Percentiles rank a stretch among this genome's conserved stretches.
These are phyloP conservation scores for Lippia alba DNA, from an alignment of 305 asterid genomes.

Conservation along the genomic window DNA sequence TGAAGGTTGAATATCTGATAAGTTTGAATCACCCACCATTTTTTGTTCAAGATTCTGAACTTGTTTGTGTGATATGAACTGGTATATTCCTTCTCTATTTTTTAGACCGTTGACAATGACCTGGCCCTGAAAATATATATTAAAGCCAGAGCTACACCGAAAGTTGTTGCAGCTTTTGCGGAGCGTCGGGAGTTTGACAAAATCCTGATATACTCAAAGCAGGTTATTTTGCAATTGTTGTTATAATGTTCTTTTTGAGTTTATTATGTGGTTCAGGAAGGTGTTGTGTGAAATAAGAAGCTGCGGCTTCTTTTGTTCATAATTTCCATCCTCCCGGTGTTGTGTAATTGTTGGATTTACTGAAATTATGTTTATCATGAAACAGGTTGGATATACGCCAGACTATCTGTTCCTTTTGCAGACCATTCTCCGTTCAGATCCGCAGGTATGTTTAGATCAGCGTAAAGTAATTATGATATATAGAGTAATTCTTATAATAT, in stretches of 20 bases:
- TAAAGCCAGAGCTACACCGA: constrained; percentile 99
- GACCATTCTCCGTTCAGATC: constrained; percentile 98
- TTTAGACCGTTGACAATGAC: constrained; percentile 97
- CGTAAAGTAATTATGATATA: constrained; percentile 12
- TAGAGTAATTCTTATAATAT: not conserved
- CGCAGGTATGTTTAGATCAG: constrained; percentile 74
- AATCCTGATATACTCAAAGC: constrained; percentile 96
- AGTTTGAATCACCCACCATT: constrained; percentile 20
- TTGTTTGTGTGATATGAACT: constrained; percentile 26
- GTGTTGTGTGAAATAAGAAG: constrained; percentile 12
- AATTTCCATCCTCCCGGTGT: constrained; percentile 20
- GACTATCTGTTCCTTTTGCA: constrained; percentile 98
- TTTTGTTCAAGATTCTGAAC: constrained; percentile 21
- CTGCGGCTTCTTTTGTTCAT: constrained; percentile 5
- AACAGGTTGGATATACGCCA: constrained; percentile 96
- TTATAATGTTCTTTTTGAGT: constrained; percentile 7
- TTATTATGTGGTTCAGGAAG: constrained; percentile 21
- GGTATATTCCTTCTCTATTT: constrained; percentile 22
- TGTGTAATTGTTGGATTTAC: constrained; percentile 21
- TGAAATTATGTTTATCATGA: constrained; percentile 31
- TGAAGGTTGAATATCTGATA: constrained; percentile 65
- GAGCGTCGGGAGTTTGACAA: constrained; percentile 99
- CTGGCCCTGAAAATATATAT: constrained; percentile 96
- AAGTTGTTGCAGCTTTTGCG: constrained; percentile 99
- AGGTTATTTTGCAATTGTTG: constrained; percentile 53